Evolutionary conservation across 345 rosid species (phyloP).

Genomic region (Citrus sinensis): DVS_A1.0 CM039167.1:23942501-23943000

Average conservation of each 20-base stretch:
- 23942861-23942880: background rate
- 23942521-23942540: too few relatives aligned
- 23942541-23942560: background rate
- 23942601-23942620: background rate
- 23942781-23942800: background rate
- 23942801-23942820: background rate
- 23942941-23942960: background rate
- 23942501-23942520: too few relatives aligned
- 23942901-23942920: background rate
- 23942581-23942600: background rate
- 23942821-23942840: background rate
- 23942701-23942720: background rate
- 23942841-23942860: background rate
- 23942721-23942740: background rate
- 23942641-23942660: background rate
- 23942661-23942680: too few relatives aligned
- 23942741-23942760: background rate
- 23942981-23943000: too few relatives aligned
- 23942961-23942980: background rate
- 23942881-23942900: too few relatives aligned
- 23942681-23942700: background rate
- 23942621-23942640: background rate
- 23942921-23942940: background rate
- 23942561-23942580: background rate
- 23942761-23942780: background rate